Evolutionary conservation across 805 yeast genomes (phyloP).

Genomic region (Yamadazyma nakazawae): DNA sequence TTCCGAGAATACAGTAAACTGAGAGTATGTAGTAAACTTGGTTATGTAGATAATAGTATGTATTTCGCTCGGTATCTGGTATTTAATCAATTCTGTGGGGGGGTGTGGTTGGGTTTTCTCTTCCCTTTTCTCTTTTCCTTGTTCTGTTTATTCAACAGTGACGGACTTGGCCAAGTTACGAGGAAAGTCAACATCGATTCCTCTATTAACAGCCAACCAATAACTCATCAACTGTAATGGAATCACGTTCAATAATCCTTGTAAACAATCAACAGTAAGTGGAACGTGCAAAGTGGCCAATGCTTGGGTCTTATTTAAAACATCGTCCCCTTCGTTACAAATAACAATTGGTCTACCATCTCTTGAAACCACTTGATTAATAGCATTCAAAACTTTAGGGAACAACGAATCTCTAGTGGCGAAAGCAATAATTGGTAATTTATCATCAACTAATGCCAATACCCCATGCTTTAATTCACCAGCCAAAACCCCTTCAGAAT

Average conservation of each 20-base stretch:
- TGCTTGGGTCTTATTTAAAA: slow-evolving; percentile 52
- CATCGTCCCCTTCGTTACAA: slow-evolving; percentile 76
- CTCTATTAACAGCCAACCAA: slow-evolving; percentile 93
- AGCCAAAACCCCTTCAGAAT: slow-evolving; percentile 98
- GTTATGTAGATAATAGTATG: no score
- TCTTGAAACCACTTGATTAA: slow-evolving; percentile 96
- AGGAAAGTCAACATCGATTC: slow-evolving; percentile 97
- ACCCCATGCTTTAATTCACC: slow-evolving; percentile 99
- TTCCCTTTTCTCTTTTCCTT: neutral
- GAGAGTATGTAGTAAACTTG: no score
- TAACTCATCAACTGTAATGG: slow-evolving; percentile 95
- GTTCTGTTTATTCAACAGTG: slow-evolving; percentile 71
- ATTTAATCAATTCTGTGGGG: neutral
- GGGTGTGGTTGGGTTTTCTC: neutral
- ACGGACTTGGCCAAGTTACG: slow-evolving; percentile 98
- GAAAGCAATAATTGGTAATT: slow-evolving; percentile 89
- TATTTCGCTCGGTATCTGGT: neutral
- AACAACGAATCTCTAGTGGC: slow-evolving; percentile 95
- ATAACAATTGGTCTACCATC: slow-evolving; percentile 94
- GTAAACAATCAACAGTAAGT: slow-evolving; percentile 93
- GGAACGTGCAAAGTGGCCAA: slow-evolving; percentile 86
- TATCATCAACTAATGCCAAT: slow-evolving; percentile 91
- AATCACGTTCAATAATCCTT: slow-evolving; percentile 90
- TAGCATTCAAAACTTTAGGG: slow-evolving; percentile 93
- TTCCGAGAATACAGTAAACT: no score